phyloP scores from a whole-genome alignment of 768 basidiomycete species.

The Auricularia sp. region DNA sequence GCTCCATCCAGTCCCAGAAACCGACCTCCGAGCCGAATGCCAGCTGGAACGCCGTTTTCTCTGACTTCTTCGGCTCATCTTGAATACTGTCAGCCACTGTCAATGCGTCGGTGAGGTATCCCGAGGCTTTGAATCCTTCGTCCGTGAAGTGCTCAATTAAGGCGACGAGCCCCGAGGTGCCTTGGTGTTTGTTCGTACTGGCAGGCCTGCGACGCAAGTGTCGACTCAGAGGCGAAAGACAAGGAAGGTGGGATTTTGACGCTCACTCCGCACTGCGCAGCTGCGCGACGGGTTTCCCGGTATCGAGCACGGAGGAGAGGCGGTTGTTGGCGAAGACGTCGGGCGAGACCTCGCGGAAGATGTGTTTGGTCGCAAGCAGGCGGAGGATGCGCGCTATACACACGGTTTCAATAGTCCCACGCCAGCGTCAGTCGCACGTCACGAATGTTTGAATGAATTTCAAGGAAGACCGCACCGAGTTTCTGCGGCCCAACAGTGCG shows the following conservation, averaged over 20 bases:
- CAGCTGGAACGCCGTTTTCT: constrained; percentile 16
- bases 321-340: constrained; percentile 23
- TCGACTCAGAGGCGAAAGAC: background rate
- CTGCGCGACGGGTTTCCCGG: constrained; percentile 7
- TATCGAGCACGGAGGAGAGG: constrained; percentile 14
- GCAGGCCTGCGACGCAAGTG: background rate
- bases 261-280: background rate
- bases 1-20: constrained; percentile 20
- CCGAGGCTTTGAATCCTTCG: constrained; percentile 14
- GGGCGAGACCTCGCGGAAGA: constrained; percentile 23
- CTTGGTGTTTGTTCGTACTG: constrained; percentile 13
- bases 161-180: constrained; percentile 15
- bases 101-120: constrained; percentile 16
- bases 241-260: background rate
- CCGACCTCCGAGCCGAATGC: constrained; percentile 17
- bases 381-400: too few relatives aligned
- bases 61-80: constrained; percentile 17
- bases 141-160: constrained; percentile 15
- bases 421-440: too few relatives aligned
- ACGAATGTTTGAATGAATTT: too few relatives aligned
- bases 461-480: too few relatives aligned
- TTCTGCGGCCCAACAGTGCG: too few relatives aligned
- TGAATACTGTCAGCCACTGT: constrained; percentile 8
- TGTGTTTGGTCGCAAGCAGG: constrained; percentile 17
- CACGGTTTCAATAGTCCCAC: too few relatives aligned